Conservation (phyloP, 345 rosid species). For the Lumnitzera racemosa region DNA sequence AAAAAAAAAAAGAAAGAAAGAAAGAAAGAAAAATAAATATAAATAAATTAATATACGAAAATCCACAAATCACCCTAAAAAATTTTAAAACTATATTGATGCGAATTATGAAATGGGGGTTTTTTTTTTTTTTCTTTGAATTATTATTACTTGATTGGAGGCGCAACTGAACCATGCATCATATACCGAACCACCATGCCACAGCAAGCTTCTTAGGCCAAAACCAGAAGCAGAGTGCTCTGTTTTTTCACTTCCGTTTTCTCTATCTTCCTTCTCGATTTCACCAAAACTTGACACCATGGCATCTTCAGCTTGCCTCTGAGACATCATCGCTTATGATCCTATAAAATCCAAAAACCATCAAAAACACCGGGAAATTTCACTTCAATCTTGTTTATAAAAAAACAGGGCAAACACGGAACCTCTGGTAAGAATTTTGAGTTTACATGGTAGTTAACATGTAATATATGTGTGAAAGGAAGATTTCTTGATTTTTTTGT, state of each 20-base stretch:
- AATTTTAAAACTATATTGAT: too few relatives aligned
- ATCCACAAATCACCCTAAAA: not conserved
- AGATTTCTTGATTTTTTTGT: too few relatives aligned
- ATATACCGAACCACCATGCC: constrained; percentile 86
- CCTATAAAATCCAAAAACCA: too few relatives aligned
- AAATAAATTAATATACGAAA: not conserved
- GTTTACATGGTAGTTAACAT: too few relatives aligned
- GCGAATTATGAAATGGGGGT: too few relatives aligned
- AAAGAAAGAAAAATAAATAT: not conserved
- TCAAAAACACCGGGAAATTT: too few relatives aligned
- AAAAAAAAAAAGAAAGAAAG: not conserved
- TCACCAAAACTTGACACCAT: constrained; percentile 40
- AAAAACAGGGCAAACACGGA: too few relatives aligned
- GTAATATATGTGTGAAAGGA: too few relatives aligned
- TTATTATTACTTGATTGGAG: constrained; percentile 52
- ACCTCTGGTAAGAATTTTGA: too few relatives aligned
- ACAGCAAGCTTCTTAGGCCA: constrained; percentile 47
- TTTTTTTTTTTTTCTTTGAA: not conserved
- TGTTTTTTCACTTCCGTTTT: constrained; percentile 20
- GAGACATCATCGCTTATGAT: constrained; percentile 18
- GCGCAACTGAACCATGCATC: constrained; percentile 96
- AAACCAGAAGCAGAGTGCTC: constrained; percentile 7
- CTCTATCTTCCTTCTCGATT: constrained; percentile 25
- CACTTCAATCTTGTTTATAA: too few relatives aligned
- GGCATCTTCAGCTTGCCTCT: constrained; percentile 44